Evolutionary conservation across 2,329 filamentous ascomycete genomes (phyloP), one percentile per base, ranked within the genome.

Genomic region (Botrytis aclada): DNA sequence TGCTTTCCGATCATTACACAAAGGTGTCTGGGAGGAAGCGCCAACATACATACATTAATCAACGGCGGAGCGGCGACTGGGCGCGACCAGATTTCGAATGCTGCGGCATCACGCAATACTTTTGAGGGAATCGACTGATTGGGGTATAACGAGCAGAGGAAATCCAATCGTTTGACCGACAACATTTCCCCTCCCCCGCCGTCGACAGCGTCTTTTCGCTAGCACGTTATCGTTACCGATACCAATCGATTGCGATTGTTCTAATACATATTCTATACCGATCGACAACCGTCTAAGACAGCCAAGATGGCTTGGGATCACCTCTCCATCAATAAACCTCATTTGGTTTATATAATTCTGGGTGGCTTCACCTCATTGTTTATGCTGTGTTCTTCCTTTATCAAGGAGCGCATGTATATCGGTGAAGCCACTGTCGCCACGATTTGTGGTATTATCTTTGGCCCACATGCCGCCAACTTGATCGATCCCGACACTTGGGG

Each of bases 351-450:
- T 84, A 94, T 98, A 84, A 98, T 99, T 84, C 86, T 99, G 72
- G 96, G 96, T 80, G 96, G 95, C 82, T 99, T 99, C 85, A 99
- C 96, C 78, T 94, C 92, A 74, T 86, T 99, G 79, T 99, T 99
- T 85, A 99, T 99, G 96, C 87, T 99, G 74, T 97, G 94, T 83
- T 99, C 96, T 74, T 94, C 97, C 72, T 90, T 98, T 81, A 97
- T 99, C 85, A 99, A 99, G 86, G 96, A 99, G 86, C 93, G 93
- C 82, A 88, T 98, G 80, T 99, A 99, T 85, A 99, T 99, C 82
- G 96, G 96, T 81, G 96, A 99, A 87, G 96, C 96, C 69, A 98
- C 96, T 1, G 93, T 99, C 62, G 94, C 94, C 69, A 97, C 94
- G 4, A 83, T 97, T 66, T 94, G 92, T 80, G 94, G 94, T 76